Evolutionary conservation across 2,329 filamentous ascomycete species (phyloP).

Genomic region (Fusarium albosuccineum): DNA sequence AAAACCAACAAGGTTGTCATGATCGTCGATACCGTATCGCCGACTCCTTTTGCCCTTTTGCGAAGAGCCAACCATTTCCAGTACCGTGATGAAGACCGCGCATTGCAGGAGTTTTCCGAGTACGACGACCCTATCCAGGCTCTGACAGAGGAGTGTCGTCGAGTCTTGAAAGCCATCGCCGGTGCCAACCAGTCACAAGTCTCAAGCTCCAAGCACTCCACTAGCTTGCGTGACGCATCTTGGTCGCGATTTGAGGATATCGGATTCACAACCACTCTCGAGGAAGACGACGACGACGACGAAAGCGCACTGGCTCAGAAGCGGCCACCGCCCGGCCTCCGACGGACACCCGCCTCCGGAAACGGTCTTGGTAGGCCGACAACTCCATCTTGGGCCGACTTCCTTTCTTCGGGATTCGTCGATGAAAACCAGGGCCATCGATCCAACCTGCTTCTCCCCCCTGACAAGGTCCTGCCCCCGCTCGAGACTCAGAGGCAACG

Average conservation of each 20-base stretch:
- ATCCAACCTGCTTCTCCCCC: constrained; percentile 82
- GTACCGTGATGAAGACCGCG: constrained; percentile 88
- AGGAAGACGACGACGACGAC: constrained; percentile 76
- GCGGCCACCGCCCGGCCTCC: constrained; percentile 63
- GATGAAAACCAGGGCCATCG: constrained; percentile 75
- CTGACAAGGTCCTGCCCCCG: constrained; percentile 90
- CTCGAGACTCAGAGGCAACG: constrained; percentile 81
- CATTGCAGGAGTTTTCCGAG: constrained; percentile 86
- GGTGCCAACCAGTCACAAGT: constrained; percentile 87
- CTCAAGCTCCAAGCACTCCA: constrained; percentile 77
- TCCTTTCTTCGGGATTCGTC: constrained; percentile 91
- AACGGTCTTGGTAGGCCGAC: constrained; percentile 83
- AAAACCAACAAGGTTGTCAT: constrained; percentile 92
- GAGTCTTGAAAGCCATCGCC: constrained; percentile 90
- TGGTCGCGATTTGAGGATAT: constrained; percentile 98
- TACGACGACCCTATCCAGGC: constrained; percentile 91
- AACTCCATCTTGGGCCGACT: constrained; percentile 98
- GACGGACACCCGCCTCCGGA: constrained; percentile 76
- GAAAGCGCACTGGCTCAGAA: constrained; percentile 59
- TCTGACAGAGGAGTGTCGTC: constrained; percentile 91
- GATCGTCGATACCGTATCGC: constrained; percentile 95
- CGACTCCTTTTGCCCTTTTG: constrained; percentile 91
- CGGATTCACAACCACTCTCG: constrained; percentile 83
- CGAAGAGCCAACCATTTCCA: constrained; percentile 95
- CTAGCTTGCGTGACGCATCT: constrained; percentile 83